Percentiles rank a stretch among this genome's conserved stretches.
Conservation (phyloP, 1,139 yeast genomes). For the Candida neerlandica region DNA sequence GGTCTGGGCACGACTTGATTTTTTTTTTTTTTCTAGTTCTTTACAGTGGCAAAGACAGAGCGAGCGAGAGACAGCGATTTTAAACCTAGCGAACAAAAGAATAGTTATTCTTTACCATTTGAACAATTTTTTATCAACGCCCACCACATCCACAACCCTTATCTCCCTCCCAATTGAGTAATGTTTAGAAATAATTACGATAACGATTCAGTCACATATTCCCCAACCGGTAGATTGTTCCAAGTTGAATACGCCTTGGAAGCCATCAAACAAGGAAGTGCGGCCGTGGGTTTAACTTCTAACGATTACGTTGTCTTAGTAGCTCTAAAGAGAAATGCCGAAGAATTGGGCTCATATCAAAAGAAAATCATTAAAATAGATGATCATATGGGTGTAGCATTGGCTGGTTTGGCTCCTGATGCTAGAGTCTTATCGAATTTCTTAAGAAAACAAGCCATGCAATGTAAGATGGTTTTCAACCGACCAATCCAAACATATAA, state of each 20-base stretch:
- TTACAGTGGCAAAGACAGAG: conserved; percentile 1
- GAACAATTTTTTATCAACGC: too few relatives aligned
- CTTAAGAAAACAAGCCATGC: conserved; percentile 89
- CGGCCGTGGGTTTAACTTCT: conserved; percentile 92
- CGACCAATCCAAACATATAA: conserved; percentile 84
- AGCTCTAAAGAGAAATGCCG: conserved; percentile 94
- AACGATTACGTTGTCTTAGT: conserved; percentile 86
- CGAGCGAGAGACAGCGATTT: background rate
- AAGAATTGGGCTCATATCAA: conserved; percentile 95
- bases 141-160: background rate
- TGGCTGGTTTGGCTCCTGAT: conserved; percentile 98
- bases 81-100: background rate
- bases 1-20: background rate
- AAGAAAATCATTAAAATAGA: conserved; percentile 91
- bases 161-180: background rate
- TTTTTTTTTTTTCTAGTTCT: background rate
- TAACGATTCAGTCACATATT: conserved; percentile 95
- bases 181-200: conserved; percentile 97
- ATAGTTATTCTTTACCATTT: background rate
- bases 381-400: conserved; percentile 89
- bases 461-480: conserved; percentile 81
- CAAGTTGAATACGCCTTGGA: conserved; percentile 96
- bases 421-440: conserved; percentile 90
- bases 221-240: conserved; percentile 95
- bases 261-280: conserved; percentile 97